Base-by-base conservation (phyloP, 1,139 yeast species). In the Meyerozyma smithsonii region DNA sequence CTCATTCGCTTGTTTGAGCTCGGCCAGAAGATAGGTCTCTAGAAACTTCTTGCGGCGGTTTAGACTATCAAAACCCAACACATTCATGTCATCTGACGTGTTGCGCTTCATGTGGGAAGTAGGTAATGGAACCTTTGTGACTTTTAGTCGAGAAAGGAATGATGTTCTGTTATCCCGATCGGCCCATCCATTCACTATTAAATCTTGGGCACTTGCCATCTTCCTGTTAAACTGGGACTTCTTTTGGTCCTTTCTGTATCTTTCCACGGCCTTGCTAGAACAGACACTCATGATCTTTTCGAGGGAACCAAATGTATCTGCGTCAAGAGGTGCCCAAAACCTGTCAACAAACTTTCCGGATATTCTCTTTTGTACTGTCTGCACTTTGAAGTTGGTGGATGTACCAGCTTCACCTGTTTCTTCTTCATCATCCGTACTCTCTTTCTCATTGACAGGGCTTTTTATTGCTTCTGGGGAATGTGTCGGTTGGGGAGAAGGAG, bases 11-110 rank as follows among this genome's bases (percentile, higher is more conserved):
- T 70, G 75, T 40, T 64, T 62, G 28, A 62, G 39, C 43, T 69
- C 75, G 0, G 75, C 75, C 65, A 59, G 66, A 12, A 69, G 51
- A 45, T 64, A 64, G 1, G 72, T 64, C 45, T 69, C 74, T 37
- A 68, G 48, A 34, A 57, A 55, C 15, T 56, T 54, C 42, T 62
- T 66, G 10, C 65, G 50, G 30, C 64, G 51, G 7, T 46, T 44
- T 16, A 68, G 52, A 18, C 51, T 57, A 44, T 70, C 74, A 35
- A 55, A 56, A 44, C 56, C 61, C 32, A 70, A 53, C 1, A 66
- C 55, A 33, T 62, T 30, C 14, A 14, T 11, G 15, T 11, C 64
- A 23, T 36, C 42, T 6, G 52, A 47, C n/a, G 55, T 54, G 24
- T 49, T 54, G 34, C 46, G 48, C 14, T 46, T 49, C 6, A 42